phyloP scores from a whole-genome alignment of 345 rosid genomes.

The Bruguiera gymnorhiza region DNA sequence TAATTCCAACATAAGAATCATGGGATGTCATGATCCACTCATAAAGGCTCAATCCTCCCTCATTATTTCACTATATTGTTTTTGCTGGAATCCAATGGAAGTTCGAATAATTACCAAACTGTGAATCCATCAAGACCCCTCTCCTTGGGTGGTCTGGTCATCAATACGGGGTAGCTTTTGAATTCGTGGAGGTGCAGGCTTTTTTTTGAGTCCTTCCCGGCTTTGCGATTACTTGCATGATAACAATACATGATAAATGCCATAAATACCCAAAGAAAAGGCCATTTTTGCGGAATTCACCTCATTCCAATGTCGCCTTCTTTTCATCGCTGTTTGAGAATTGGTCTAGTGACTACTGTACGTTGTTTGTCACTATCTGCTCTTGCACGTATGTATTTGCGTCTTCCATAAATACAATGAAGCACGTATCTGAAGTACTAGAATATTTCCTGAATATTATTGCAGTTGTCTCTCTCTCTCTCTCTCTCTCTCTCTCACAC shows the following conservation, averaged over 20 bases:
- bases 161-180: not conserved
- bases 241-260: constrained; percentile 2
- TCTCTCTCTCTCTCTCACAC: too few relatives aligned
- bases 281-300: constrained; percentile 11
- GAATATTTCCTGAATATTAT: too few relatives aligned
- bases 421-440: too few relatives aligned
- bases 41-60: constrained; percentile 1
- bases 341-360: too few relatives aligned
- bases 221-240: constrained; percentile 1
- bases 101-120: constrained; percentile 10
- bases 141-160: not conserved
- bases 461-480: too few relatives aligned
- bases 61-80: constrained; percentile 6
- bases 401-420: too few relatives aligned
- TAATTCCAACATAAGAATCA: too few relatives aligned
- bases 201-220: constrained; percentile 1
- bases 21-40: constrained; percentile 1
- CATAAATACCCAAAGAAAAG: constrained; percentile 5
- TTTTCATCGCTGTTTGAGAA: too few relatives aligned
- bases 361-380: too few relatives aligned
- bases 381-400: too few relatives aligned
- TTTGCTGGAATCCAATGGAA: constrained; percentile 23
- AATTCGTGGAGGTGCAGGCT: not conserved
- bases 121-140: constrained; percentile 6
- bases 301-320: not conserved